These are phyloP conservation scores for Phytopythium delawarense DNA, from an alignment of 352 stramenopile species.

Conservation along the genomic window DNA sequence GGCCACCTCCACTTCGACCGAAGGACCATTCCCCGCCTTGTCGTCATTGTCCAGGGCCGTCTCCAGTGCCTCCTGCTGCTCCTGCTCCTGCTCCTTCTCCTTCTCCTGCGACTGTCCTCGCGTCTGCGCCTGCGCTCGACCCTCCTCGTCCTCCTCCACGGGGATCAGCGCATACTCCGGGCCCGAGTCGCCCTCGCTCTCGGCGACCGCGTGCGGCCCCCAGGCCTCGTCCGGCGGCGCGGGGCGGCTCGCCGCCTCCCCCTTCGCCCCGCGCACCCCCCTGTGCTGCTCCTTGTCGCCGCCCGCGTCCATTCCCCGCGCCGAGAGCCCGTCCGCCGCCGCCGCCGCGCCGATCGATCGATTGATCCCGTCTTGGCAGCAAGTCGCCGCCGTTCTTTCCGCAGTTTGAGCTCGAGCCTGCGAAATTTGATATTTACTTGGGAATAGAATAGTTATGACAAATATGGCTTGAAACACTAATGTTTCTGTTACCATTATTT, in stretches of 20 bases:
- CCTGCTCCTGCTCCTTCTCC: not conserved
- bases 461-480: too few species aligned
- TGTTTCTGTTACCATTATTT: too few species aligned
- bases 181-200: not conserved
- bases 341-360: not conserved
- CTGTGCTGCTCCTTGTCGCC: not conserved
- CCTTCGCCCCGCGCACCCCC: not conserved
- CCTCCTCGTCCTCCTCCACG: not conserved
- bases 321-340: not conserved
- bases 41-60: too few species aligned
- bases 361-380: too few species aligned
- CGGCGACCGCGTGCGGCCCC: conserved; percentile 3
- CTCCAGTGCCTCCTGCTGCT: too few species aligned
- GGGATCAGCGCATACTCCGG: conserved; percentile 1
- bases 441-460: too few species aligned
- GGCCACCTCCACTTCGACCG: not conserved
- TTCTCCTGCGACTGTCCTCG: not conserved
- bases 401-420: too few species aligned
- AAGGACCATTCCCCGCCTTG: not conserved
- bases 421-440: not conserved
- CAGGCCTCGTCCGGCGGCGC: not conserved
- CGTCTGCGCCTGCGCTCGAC: not conserved
- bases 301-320: not conserved
- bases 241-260: not conserved
- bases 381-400: too few species aligned